These are phyloP conservation scores for Microdochium bolleyi DNA, from an alignment of 2,329 filamentous ascomycete species.

Conservation along the genomic window DNA sequence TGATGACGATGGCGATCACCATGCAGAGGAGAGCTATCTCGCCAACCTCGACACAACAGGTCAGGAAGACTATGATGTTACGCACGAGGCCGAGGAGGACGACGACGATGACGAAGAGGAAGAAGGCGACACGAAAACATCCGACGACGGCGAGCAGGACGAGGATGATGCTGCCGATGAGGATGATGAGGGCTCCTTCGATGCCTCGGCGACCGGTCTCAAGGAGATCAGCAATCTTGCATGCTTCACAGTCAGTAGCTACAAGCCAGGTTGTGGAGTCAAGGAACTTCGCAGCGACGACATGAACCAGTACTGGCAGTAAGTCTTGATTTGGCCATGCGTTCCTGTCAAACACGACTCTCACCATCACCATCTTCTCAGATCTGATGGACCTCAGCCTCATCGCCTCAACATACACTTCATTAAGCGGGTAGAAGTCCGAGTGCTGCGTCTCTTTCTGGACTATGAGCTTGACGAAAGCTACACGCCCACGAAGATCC, in stretches of 20 bases:
- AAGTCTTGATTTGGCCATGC: slow-evolving; percentile 19
- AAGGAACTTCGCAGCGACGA: slow-evolving; percentile 69
- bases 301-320: slow-evolving; percentile 73
- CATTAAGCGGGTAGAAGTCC: slow-evolving; percentile 72
- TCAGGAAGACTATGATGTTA: slow-evolving; percentile 10
- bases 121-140: slow-evolving; percentile 11
- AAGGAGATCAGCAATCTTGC: slow-evolving; percentile 83
- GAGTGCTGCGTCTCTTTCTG: slow-evolving; percentile 72
- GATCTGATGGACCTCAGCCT: slow-evolving; percentile 77
- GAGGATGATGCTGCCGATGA: slow-evolving; percentile 27
- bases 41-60: slow-evolving; percentile 8
- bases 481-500: slow-evolving; percentile 90
- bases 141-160: slow-evolving; percentile 16
- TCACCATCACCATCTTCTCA: slow-evolving; percentile 16
- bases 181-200: slow-evolving; percentile 32
- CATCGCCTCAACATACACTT: slow-evolving; percentile 81
- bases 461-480: slow-evolving; percentile 92
- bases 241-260: slow-evolving; percentile 74
- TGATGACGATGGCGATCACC: slow-evolving; percentile 6
- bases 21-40: slow-evolving; percentile 4
- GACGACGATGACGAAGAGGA: slow-evolving; percentile 22
- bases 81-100: slow-evolving; percentile 13
- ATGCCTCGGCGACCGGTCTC: slow-evolving; percentile 48
- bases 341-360: background rate
- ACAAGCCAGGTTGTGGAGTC: slow-evolving; percentile 73